phyloP scores from a whole-genome alignment of 1,284 basidiomycete species.

The Tilletia caries region DNA sequence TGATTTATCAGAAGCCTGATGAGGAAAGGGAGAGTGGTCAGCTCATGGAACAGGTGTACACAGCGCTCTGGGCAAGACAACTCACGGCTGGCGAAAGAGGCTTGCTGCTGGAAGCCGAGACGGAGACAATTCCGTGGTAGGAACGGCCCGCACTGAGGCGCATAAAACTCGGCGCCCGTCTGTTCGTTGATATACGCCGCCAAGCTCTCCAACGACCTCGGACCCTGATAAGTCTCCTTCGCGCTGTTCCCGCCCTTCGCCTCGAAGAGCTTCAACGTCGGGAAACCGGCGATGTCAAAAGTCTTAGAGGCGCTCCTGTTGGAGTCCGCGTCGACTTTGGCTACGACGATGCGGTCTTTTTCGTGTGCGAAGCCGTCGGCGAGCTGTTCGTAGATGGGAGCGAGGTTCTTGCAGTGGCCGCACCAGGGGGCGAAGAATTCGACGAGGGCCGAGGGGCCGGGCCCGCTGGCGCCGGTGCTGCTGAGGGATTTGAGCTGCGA shows the following conservation, averaged over 20 bases:
- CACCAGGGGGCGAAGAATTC: constrained; percentile 53
- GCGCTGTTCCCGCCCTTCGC: constrained; percentile 46
- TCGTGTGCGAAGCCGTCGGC: constrained; percentile 69
- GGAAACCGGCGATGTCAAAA: constrained; percentile 78
- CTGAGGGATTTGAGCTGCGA: constrained; percentile 1
- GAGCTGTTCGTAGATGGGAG: constrained; percentile 80
- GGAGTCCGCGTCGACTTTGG: constrained; percentile 89
- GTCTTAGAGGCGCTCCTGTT: constrained; percentile 65
- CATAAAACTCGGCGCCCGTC: constrained; percentile 74
- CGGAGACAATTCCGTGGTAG: too few species aligned
- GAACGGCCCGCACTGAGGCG: background rate
- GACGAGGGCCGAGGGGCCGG: constrained; percentile 35
- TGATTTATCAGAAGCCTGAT: too few species aligned
- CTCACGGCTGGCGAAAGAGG: too few species aligned
- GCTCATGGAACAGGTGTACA: too few species aligned
- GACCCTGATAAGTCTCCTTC: constrained; percentile 66
- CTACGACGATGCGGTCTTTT: constrained; percentile 75
- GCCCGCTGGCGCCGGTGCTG: background rate
- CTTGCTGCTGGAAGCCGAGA: too few species aligned
- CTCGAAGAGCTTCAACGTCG: constrained; percentile 89
- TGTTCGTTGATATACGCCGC: constrained; percentile 70
- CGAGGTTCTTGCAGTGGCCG: constrained; percentile 67
- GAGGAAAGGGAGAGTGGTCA: too few species aligned
- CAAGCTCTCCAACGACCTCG: constrained; percentile 75
- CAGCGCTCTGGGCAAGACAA: too few species aligned